These are phyloP conservation scores for Candida sp. DNA, from an alignment of 1,139 yeast species.

Conservation along the genomic window DNA sequence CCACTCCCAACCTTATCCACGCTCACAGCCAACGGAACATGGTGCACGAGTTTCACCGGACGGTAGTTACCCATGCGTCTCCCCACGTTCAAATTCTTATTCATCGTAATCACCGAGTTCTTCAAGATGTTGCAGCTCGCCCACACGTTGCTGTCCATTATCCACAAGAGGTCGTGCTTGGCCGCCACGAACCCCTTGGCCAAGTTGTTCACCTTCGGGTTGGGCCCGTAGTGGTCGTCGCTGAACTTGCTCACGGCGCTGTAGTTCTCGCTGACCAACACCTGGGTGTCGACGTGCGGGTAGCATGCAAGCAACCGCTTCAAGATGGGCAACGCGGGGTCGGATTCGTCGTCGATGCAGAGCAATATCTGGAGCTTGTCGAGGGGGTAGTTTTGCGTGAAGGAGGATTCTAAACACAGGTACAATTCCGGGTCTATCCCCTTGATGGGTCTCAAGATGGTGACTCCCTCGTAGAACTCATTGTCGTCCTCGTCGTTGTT, in stretches of 20 bases:
- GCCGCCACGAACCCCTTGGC: conserved; percentile 78
- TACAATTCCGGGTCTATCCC: conserved; percentile 83
- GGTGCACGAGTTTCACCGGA: conserved; percentile 77
- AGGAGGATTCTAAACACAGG: conserved; percentile 69
- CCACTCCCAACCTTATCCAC: conserved; percentile 13
- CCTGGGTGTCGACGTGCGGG: conserved; percentile 61
- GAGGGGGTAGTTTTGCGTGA: conserved; percentile 68
- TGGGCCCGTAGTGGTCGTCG: conserved; percentile 72
- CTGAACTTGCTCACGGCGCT: conserved; percentile 24
- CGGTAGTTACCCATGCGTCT: conserved; percentile 26
- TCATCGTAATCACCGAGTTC: conserved; percentile 66
- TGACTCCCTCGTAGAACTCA: conserved; percentile 61
- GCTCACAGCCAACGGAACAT: conserved; percentile 71
- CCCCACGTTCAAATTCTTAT: conserved; percentile 53
- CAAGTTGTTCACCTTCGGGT: conserved; percentile 87
- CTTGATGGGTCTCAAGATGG: conserved; percentile 81
- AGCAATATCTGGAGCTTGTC: conserved; percentile 69
- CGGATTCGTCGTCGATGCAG: conserved; percentile 69
- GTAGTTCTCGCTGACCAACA: conserved; percentile 52
- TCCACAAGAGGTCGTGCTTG: conserved; percentile 79
- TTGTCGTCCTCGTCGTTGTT: not conserved
- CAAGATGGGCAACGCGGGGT: conserved; percentile 69
- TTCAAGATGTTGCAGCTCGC: conserved; percentile 66
- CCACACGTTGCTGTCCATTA: conserved; percentile 90
- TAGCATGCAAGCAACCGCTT: conserved; percentile 52